Evolutionary conservation across 2,329 filamentous ascomycete genomes (phyloP).

Genomic region (Pseudopyrenochaeta lycopersici): DNA sequence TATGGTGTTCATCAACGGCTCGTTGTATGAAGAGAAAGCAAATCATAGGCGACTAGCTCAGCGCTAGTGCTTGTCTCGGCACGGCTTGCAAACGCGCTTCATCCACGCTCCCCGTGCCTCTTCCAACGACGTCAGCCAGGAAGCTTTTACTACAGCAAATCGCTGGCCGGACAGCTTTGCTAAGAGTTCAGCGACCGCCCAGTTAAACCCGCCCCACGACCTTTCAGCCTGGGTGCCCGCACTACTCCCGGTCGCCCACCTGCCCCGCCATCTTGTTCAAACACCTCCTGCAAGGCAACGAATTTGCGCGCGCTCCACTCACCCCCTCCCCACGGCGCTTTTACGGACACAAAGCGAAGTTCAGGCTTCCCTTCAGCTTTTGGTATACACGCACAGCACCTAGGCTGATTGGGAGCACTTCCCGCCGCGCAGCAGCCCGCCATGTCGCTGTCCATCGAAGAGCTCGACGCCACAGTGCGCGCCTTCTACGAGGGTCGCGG

Average conservation of each 20-base stretch:
- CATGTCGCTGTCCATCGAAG: conserved; percentile 80
- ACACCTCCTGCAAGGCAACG: conserved; percentile 40
- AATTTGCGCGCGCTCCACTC: conserved; percentile 30
- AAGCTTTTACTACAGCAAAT: conserved; percentile 27
- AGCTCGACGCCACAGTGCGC: conserved; percentile 96
- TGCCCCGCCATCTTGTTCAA: conserved; percentile 47
- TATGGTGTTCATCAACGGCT: too few species aligned
- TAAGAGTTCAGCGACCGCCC: conserved; percentile 11
- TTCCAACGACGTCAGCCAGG: conserved; percentile 26
- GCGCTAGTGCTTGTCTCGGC: conserved; percentile 27
- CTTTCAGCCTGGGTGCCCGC: conserved; percentile 30
- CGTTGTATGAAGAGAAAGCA: background rate
- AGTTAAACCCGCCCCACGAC: conserved; percentile 8
- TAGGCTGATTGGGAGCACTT: conserved; percentile 46
- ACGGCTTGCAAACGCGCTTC: conserved; percentile 27
- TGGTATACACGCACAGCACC: conserved; percentile 23
- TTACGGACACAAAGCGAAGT: conserved; percentile 9
- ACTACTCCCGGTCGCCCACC: conserved; percentile 26
- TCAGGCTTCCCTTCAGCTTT: conserved; percentile 20
- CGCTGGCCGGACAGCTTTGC: conserved; percentile 28
- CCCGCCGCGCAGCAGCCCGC: conserved; percentile 44
- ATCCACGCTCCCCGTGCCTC: conserved; percentile 30
- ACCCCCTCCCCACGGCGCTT: conserved; percentile 19
- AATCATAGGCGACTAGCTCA: background rate
- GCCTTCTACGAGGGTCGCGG: conserved; percentile 98